These are phyloP conservation scores for Salvia rosmarinus DNA, from an alignment of 257 asterid genomes.

Conservation along the genomic window DNA sequence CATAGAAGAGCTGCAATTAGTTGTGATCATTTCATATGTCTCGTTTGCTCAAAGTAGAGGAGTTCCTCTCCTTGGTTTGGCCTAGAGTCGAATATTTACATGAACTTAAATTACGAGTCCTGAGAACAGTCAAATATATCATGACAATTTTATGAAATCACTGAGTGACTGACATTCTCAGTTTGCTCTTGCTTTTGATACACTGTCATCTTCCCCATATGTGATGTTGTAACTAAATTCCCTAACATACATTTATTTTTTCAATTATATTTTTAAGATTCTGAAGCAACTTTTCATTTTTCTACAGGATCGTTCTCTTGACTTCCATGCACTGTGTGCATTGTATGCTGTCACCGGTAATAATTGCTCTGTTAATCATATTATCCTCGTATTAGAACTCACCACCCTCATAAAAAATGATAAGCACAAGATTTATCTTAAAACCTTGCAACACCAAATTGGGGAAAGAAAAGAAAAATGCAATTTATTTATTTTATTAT, in stretches of 20 bases:
- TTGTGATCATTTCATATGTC: conserved; percentile 11
- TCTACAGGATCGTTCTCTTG: conserved; percentile 92
- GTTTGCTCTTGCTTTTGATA: conserved; percentile 20
- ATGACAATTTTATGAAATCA: conserved; percentile 1
- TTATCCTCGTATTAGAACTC: neutral
- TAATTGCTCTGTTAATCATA: conserved; percentile 15
- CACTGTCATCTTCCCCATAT: neutral
- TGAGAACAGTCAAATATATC: neutral
- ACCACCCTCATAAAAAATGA: neutral
- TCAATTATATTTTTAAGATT: conserved; percentile 21
- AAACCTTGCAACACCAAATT: neutral
- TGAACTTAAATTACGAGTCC: too few species aligned
- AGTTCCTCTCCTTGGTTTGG: neutral
- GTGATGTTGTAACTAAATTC: conserved; percentile 26
- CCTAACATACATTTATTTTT: conserved; percentile 15
- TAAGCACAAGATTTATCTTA: neutral
- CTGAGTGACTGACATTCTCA: conserved; percentile 13
- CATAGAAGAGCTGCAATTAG: too few species aligned
- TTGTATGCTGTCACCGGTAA: conserved; percentile 96
- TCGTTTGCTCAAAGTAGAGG: conserved; percentile 1
- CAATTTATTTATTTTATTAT: too few species aligned
- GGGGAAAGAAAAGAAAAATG: neutral
- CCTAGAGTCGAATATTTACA: conserved; percentile 12
- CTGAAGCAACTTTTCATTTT: conserved; percentile 22
- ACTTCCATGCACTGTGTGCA: conserved; percentile 86